phyloP scores from a whole-genome alignment of 2,329 filamentous ascomycete genomes.

The Cryphonectria radicalis region DNA sequence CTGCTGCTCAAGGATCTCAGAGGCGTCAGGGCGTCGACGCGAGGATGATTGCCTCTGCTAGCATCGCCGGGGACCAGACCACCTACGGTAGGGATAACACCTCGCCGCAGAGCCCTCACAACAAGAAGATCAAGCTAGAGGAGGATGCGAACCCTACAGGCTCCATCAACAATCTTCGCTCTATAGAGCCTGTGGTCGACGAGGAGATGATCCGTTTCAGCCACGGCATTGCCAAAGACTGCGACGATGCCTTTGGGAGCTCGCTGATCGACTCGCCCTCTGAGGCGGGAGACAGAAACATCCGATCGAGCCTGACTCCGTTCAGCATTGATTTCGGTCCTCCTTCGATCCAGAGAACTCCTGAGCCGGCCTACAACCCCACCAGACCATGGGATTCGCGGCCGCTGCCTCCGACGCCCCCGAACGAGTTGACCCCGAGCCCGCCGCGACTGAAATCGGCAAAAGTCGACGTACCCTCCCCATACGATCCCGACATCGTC shows the following conservation, averaged over 20 bases:
- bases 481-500: not conserved
- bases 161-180: slow-evolving; percentile 19
- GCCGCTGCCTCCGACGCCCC: slow-evolving; percentile 56
- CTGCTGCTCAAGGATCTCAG: slow-evolving; percentile 28
- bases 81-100: slow-evolving; percentile 34
- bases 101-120: slow-evolving; percentile 32
- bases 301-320: slow-evolving; percentile 43
- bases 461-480: slow-evolving; percentile 22
- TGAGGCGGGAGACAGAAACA: slow-evolving; percentile 26
- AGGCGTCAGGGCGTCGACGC: slow-evolving; percentile 28
- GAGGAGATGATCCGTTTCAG: slow-evolving; percentile 86
- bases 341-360: slow-evolving; percentile 27
- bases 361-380: slow-evolving; percentile 17
- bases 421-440: slow-evolving; percentile 37
- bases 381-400: slow-evolving; percentile 48
- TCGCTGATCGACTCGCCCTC: slow-evolving; percentile 47
- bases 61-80: slow-evolving; percentile 37
- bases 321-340: slow-evolving; percentile 48
- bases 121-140: slow-evolving; percentile 30
- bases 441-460: slow-evolving; percentile 24
- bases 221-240: slow-evolving; percentile 83
- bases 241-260: slow-evolving; percentile 89
- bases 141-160: slow-evolving; percentile 13
- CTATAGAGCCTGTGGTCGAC: slow-evolving; percentile 47
- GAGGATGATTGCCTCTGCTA: slow-evolving; percentile 34